phyloP scores from a whole-genome alignment of 2,329 filamentous ascomycete genomes.

The Ceratocystis cubensis region DNA sequence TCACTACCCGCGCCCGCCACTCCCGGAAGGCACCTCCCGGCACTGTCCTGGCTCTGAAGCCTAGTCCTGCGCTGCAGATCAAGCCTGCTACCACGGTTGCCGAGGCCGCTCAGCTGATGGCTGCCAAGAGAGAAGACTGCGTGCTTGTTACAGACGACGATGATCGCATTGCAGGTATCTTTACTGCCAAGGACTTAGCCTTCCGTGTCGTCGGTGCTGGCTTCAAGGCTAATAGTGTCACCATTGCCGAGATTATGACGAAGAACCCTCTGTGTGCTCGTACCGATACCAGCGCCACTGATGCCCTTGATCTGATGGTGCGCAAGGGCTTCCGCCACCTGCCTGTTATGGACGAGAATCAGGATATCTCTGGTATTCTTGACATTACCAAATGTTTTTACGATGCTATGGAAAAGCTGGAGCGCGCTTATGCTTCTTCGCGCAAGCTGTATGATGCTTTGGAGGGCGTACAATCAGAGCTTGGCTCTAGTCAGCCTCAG shows the following conservation, averaged over 20 bases:
- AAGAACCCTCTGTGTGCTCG: conserved; percentile 96
- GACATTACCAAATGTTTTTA: conserved; percentile 99
- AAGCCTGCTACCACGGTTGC: conserved; percentile 88
- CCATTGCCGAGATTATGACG: conserved; percentile 98
- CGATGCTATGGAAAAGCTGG: conserved; percentile 98
- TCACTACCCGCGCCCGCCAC: conserved; percentile 63
- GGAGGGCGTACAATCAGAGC: conserved; percentile 92
- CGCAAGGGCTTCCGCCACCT: conserved; percentile 94
- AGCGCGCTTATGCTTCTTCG: conserved; percentile 95
- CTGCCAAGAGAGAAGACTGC: conserved; percentile 94
- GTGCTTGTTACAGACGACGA: conserved; percentile 96
- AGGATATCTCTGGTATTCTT: conserved; percentile 94
- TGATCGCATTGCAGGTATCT: conserved; percentile 95
- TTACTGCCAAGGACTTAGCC: conserved; percentile 95
- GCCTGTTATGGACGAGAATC: conserved; percentile 99
- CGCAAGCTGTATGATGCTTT: conserved; percentile 94
- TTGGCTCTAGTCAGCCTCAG: conserved; percentile 89
- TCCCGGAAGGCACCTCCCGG: conserved; percentile 90
- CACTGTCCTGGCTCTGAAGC: conserved; percentile 88
- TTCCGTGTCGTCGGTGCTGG: conserved; percentile 91
- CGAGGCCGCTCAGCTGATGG: conserved; percentile 96
- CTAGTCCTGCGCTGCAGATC: conserved; percentile 91
- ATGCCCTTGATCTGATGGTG: conserved; percentile 95
- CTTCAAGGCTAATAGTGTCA: conserved; percentile 76
- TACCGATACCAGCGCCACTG: conserved; percentile 94